Conservation (phyloP, 1,139 yeast species). For the Blastobotrys elegans region DNA sequence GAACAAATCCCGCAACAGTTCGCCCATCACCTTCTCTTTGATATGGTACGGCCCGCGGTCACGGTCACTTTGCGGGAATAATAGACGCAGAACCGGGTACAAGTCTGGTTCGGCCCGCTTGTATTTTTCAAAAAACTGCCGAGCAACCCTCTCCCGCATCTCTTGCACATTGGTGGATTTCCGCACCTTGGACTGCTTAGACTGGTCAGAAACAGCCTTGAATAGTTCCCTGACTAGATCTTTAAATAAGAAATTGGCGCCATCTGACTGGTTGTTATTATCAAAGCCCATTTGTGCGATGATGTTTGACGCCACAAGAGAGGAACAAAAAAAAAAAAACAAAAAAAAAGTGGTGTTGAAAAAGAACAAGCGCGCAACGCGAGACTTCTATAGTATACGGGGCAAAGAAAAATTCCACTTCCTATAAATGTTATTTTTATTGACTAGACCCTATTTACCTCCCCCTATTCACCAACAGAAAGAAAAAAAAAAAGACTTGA, state of each 20-base stretch:
- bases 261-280: background rate
- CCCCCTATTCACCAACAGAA: too few species aligned
- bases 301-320: background rate
- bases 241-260: slow-evolving; percentile 37
- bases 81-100: slow-evolving; percentile 59
- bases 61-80: slow-evolving; percentile 37
- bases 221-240: slow-evolving; percentile 34
- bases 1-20: slow-evolving; percentile 39
- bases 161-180: too few species aligned
- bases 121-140: slow-evolving; percentile 55
- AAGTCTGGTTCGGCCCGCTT: slow-evolving; percentile 64
- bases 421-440: too few species aligned
- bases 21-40: slow-evolving; percentile 41
- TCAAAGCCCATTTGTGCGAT: background rate
- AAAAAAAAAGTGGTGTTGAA: background rate
- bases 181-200: too few species aligned
- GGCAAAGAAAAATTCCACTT: too few species aligned
- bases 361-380: background rate
- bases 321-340: background rate
- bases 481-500: background rate
- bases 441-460: too few species aligned
- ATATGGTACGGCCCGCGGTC: slow-evolving; percentile 35
- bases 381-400: background rate
- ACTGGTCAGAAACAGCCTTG: too few species aligned
- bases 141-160: slow-evolving; percentile 15